These are phyloP conservation scores for Ganoderma lingzhi DNA, from an alignment of 1,284 basidiomycete genomes.

Conservation along the genomic window DNA sequence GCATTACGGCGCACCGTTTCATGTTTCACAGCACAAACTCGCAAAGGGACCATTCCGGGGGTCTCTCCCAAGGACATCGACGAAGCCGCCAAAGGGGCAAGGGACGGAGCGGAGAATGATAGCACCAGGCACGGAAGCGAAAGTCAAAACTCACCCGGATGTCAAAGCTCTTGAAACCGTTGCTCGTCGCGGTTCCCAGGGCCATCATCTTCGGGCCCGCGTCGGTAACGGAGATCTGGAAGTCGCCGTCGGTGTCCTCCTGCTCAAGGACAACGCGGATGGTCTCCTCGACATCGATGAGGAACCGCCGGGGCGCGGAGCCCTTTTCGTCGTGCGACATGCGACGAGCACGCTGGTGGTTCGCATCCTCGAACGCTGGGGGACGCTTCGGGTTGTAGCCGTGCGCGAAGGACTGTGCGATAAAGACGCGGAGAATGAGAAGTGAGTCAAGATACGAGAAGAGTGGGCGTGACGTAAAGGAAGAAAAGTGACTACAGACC, in stretches of 20 bases:
- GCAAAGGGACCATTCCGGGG: neutral
- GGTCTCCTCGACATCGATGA: conserved; percentile 99
- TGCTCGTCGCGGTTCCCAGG: conserved; percentile 95
- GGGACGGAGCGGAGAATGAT: neutral
- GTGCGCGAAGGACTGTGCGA: conserved; percentile 42
- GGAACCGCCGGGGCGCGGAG: conserved; percentile 82
- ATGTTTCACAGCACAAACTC: neutral
- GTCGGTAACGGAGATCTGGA: conserved; percentile 96
- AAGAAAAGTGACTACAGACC: conserved; percentile 50
- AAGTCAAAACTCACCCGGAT: conserved; percentile 72
- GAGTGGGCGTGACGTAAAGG: conserved; percentile 8
- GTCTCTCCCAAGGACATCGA: neutral
- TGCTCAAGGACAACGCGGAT: conserved; percentile 96
- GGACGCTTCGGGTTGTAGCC: conserved; percentile 68
- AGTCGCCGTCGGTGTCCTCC: conserved; percentile 97
- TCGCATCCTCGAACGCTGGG: conserved; percentile 79
- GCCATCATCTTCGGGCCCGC: conserved; percentile 97
- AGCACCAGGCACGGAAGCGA: neutral
- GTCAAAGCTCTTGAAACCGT: conserved; percentile 97
- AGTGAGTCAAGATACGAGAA: conserved; percentile 21
- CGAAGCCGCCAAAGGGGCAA: neutral
- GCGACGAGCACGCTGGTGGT: conserved; percentile 73
- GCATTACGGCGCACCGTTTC: neutral
- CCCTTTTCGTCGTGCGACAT: conserved; percentile 89
- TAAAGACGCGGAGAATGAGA: conserved; percentile 11